Evolutionary conservation across 192 early-diverging fungal species (phyloP), one percentile per base, ranked within the genome.

Genomic region (Entomortierella beljakovae): DNA sequence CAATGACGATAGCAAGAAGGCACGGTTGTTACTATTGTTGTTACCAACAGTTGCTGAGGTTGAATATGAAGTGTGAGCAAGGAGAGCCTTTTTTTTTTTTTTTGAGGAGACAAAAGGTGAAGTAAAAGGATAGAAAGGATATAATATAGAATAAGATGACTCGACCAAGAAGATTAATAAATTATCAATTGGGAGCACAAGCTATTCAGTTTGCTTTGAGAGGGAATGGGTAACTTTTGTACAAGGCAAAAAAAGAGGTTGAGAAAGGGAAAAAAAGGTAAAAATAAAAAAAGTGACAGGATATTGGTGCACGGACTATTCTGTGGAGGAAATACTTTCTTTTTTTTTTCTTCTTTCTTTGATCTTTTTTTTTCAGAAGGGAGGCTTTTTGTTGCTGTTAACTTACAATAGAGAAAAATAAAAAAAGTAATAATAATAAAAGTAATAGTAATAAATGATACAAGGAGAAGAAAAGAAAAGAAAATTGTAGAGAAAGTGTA

Each of bases 121-220:
- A 46, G 62, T 18, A 37, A 52, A 50, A 64, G 52, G 48, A 20
- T 35, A 8, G 35, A 65, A 48, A 9, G 57, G 31, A 43, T 18
- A 43, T 61, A 65, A 31, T 20, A n/a, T 33, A 58, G 40, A 57
- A 71, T 28, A 57, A 52, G 43, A 31, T 53, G 50, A 64, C 73
- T 64, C 64, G 46, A 61, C 68, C 63, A 61, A 74, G 71, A 31
- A 26, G 29, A 60, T 52, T 20, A 64, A 57, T 57, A 20, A 7
- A 64, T 32, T 64, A 33, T 72, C 42, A 28, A 64, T 54, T 72
- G 70, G 70, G 70, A 72, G 70, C 37, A 34, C 37, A 55, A 42
- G 54, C 43, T 38, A 33, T 57, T 40, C 32, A 43, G 20, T 26
- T 9, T 16, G 60, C 46, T 5, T 26, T 15, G 58, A 9, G 38